These are phyloP conservation scores for Primulina huaijiensis DNA, from an alignment of 257 asterid species.

Conservation along the genomic window DNA sequence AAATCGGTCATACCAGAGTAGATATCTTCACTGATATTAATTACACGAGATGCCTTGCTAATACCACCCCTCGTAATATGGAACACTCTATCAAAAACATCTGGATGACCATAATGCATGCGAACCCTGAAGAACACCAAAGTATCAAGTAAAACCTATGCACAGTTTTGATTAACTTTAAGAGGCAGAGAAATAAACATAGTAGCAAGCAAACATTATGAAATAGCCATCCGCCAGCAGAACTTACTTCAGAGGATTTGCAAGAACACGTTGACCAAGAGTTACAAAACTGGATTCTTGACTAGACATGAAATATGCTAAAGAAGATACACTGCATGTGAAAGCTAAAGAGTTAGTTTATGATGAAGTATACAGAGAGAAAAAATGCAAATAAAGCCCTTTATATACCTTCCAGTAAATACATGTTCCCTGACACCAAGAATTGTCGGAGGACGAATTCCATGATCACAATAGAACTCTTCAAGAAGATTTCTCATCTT, in stretches of 20 bases:
- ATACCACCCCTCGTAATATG: constrained; percentile 98
- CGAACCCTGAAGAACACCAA: constrained; percentile 66
- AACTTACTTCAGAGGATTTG: constrained; percentile 91
- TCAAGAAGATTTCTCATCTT: constrained; percentile 97
- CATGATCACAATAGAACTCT: constrained; percentile 77
- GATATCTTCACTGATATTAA: constrained; percentile 95
- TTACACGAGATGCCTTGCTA: constrained; percentile 96
- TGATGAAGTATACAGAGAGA: constrained; percentile 3
- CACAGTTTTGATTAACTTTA: neutral
- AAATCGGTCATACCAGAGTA: constrained; percentile 58
- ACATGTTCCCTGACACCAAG: constrained; percentile 99
- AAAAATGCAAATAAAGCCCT: constrained; percentile 10
- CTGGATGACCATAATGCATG: constrained; percentile 99
- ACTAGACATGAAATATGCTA: constrained; percentile 93
- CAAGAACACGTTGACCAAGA: constrained; percentile 96
- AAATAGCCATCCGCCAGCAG: constrained; percentile 14
- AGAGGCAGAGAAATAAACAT: neutral
- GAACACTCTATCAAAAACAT: constrained; percentile 94
- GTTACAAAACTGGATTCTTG: constrained; percentile 98
- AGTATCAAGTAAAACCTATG: constrained; percentile 21
- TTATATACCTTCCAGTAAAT: constrained; percentile 87
- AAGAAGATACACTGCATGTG: constrained; percentile 87
- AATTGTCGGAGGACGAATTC: constrained; percentile 80
- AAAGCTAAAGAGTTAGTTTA: constrained; percentile 29
- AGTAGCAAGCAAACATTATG: constrained; percentile 25